Base-by-base conservation (phyloP, 306 rosid genomes). In the Vachellia collinsii region DNA sequence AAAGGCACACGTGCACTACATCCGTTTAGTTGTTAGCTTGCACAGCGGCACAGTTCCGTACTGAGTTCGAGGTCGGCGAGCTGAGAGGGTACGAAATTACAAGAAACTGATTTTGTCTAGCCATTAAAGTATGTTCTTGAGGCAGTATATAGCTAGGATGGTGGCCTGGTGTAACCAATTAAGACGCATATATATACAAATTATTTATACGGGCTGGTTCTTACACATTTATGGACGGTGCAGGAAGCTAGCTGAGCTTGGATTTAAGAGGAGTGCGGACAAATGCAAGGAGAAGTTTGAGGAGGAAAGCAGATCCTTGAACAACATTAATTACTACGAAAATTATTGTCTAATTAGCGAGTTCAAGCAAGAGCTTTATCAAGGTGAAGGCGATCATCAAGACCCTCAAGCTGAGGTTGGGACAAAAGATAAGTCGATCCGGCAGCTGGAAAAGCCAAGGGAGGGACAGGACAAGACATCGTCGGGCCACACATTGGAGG, bases 261-360 rank as follows among this genome's bases (percentile, higher is more conserved):
- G 97, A 5, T 90, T 90, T 78, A 91, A 90, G 84, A 89, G 92
- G 77, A 91, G 89, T 78, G 94, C 93, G 6, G 97, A 92, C 46
- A 94, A 90, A 51, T 94, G 98, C 87, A 94, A 91, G 79, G 97
- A 94, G 77, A 94, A 88, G 79, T 92, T 88, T 77, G 98, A 94
- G 87, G 97, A 92, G 74, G 98, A 94, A 56, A 91, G 86, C 22
- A 85, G 94, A 67, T 94, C 83, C 72, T 91, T 94, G 88, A 87
- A 71, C 85, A 82, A 82, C 88, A 88, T 77, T 69, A 90, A 86
- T 80, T 78, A 58, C 83, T 56, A 36, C 73, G 91, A 88, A 65
- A 87, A 43, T 82, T 86, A 75, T 75, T 83, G 94, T 48, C 79
- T 88, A 41, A 79, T 88, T 19, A 81, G 77, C 25, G 98, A 94